Evolutionary conservation across 192 early-diverging fungal species (phyloP).

Genomic region (Backusella westeae): DNA sequence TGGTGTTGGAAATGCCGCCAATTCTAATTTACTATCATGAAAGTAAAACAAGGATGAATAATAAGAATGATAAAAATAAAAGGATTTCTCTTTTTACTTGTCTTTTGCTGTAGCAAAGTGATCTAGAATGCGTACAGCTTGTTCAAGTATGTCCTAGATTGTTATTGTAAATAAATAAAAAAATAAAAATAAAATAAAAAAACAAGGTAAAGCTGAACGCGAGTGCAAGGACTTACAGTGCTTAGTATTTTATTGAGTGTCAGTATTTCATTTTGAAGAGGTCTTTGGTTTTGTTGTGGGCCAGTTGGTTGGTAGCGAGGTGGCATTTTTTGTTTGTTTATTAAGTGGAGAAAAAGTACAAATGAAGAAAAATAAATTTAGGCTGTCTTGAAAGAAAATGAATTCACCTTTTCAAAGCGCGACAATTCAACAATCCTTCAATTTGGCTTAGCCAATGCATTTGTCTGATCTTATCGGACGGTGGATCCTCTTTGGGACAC

Average conservation of each 20-base stretch:
- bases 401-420: no score
- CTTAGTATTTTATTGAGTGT: constrained; percentile 18
- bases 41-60: not conserved
- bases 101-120: constrained; percentile 20
- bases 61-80: not conserved
- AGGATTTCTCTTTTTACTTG: constrained; percentile 2
- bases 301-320: constrained; percentile 14
- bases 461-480: no score
- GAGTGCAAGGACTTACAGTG: not conserved
- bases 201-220: no score
- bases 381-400: not conserved
- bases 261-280: constrained; percentile 26
- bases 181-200: no score
- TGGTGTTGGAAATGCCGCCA: constrained; percentile 1
- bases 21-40: constrained; percentile 14
- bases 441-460: no score
- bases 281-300: constrained; percentile 9
- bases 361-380: not conserved
- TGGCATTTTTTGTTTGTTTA: constrained; percentile 9
- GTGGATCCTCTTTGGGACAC: no score
- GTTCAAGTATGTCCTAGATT: constrained; percentile 27
- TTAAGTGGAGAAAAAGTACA: not conserved
- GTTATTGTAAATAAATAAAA: not conserved
- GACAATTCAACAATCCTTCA: no score
- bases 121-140: constrained; percentile 27